phyloP scores from a whole-genome alignment of 1,139 yeast genomes.

The Hyphopichia fennica region DNA sequence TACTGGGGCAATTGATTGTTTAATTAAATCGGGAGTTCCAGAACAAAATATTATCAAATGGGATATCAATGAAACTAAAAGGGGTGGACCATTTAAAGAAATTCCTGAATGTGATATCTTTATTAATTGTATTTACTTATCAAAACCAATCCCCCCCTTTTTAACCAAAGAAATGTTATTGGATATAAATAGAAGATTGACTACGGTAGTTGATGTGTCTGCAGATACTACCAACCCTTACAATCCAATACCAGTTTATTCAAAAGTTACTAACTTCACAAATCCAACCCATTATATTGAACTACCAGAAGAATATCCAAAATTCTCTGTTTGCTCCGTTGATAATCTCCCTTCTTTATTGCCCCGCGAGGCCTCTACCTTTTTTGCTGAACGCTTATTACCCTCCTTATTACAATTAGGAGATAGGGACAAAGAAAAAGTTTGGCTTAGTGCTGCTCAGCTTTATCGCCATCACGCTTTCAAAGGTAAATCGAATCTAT shows the following conservation, averaged over 20 bases:
- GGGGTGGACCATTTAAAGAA: constrained; percentile 95
- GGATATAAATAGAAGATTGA: constrained; percentile 64
- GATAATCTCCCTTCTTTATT: constrained; percentile 93
- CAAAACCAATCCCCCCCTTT: constrained; percentile 92
- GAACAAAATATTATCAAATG: constrained; percentile 85
- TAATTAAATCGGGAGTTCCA: constrained; percentile 83
- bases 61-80: constrained; percentile 96
- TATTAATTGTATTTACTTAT: constrained; percentile 91
- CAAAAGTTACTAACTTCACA: constrained; percentile 80
- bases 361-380: constrained; percentile 96
- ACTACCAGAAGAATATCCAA: constrained; percentile 15
- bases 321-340: constrained; percentile 86
- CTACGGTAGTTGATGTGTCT: constrained; percentile 93
- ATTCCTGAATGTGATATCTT: constrained; percentile 85
- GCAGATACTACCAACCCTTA: constrained; percentile 98
- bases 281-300: constrained; percentile 49
- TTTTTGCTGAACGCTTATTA: constrained; percentile 78
- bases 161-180: constrained; percentile 69
- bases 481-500: too few relatives aligned
- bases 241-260: constrained; percentile 94
- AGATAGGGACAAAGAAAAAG: constrained; percentile 58
- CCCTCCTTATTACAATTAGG: constrained; percentile 87
- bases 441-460: too few relatives aligned
- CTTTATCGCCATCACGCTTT: too few relatives aligned
- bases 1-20: constrained; percentile 86